phyloP scores from a whole-genome alignment of 371 early-diverging fungal genomes.

The Haplosporangium sp. region DNA sequence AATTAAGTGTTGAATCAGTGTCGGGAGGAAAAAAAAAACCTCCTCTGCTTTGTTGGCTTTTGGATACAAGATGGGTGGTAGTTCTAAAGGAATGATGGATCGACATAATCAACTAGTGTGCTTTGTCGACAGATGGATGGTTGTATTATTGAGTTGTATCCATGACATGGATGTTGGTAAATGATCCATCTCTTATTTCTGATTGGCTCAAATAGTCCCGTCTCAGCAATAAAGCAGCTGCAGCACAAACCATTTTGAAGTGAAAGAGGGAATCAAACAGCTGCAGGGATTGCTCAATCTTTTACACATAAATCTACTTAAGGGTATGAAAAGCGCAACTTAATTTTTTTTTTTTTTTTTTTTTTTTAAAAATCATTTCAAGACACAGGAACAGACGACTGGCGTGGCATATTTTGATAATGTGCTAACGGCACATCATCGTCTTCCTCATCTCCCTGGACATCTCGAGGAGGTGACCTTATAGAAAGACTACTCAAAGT shows the following conservation, averaged over 20 bases:
- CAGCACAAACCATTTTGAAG: constrained; percentile 48
- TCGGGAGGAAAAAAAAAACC: background rate
- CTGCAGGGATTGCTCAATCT: constrained; percentile 10
- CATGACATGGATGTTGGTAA: constrained; percentile 5
- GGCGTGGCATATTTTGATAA: constrained; percentile 44
- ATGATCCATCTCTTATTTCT: constrained; percentile 20
- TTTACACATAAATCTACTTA: constrained; percentile 9
- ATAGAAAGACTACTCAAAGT: constrained; percentile 20
- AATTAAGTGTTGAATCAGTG: no score
- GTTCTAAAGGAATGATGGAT: background rate
- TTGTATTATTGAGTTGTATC: constrained; percentile 5
- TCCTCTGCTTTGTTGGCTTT: background rate
- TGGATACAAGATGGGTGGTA: background rate
- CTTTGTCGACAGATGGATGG: constrained; percentile 28
- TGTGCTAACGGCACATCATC: constrained; percentile 69
- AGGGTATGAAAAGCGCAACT: background rate
- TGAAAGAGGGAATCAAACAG: constrained; percentile 40
- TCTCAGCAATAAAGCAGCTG: background rate
- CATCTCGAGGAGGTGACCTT: constrained; percentile 13
- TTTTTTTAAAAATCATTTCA: constrained; percentile 3
- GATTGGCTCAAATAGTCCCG: constrained; percentile 31
- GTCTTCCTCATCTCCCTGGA: constrained; percentile 60
- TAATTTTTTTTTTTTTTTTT: background rate
- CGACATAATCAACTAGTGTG: background rate
- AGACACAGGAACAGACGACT: constrained; percentile 26